Evolutionary conservation across 1,284 basidiomycete species (phyloP), one percentile per base, ranked within the genome.

Genomic region (Moesziomyces antarcticus): DNA sequence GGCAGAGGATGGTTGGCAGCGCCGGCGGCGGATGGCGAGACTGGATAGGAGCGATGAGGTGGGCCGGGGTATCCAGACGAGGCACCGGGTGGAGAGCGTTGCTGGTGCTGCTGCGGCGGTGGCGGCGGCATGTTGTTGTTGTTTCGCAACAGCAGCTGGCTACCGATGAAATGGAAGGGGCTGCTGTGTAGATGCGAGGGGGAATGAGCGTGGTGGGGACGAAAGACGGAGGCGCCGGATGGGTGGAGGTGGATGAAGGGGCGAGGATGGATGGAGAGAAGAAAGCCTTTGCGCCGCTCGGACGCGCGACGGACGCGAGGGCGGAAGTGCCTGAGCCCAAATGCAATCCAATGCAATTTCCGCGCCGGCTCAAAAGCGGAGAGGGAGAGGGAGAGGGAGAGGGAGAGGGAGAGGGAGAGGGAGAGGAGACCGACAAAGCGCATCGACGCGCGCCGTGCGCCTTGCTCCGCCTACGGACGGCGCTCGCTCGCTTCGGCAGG

Each of bases 51-150:
- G 37, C 57, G 63, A 13, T 50, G 60, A 16, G 57, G 56, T 40
- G 52, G 46, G 13, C 50, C 20, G 46, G 57, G 59, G 42, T 63
- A 58, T 22, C 56, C 55, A 22, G 65, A 54, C 6, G 66, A 63
- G 16, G 50, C 66, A 10, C 66, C 66, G 10, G 59, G 59, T 11
- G 66, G 66, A 18, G 66, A 71, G 18, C 62, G 49, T 33, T 71
- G 68, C 43, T 44, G 40, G 5, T 53, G 56, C 7, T 45, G 54
- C 8, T 40, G 62, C 14, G 45, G 61, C 20, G 56, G 56, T 24
- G 67, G 56, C 21, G 67, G 67, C 37, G 58, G 58, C 50, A 51
- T 70, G 22, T 33, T 13, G 30, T 13, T 13, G 30, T 33, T 33
- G 21, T 48, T 22, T 40, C 18, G 37, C 20, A 49, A 14, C 37